These are phyloP conservation scores for Ensete ventricosum DNA, from an alignment of 176 grass and related monocot genomes.

Conservation along the genomic window DNA sequence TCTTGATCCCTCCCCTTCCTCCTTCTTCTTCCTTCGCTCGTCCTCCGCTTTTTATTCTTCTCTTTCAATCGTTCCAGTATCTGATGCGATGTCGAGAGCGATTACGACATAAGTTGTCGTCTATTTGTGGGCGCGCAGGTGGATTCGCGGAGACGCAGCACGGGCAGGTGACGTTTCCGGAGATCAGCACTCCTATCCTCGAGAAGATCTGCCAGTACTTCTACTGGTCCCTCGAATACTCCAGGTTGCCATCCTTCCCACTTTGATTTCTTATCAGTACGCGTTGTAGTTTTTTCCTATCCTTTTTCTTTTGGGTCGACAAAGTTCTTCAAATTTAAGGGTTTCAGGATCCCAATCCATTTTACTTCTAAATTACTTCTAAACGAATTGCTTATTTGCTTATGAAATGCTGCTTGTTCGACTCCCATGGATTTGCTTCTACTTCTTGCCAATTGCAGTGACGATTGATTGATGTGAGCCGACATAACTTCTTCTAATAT, in stretches of 20 bases:
- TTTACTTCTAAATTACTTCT: neutral
- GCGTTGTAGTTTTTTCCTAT: neutral
- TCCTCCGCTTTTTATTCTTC: no score
- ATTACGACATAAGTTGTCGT: neutral
- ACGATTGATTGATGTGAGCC: no score
- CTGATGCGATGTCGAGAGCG: neutral
- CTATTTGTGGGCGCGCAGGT: constrained; percentile 15
- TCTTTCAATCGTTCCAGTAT: neutral
- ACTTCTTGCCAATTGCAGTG: neutral
- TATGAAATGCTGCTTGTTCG: neutral
- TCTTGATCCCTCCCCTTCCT: neutral
- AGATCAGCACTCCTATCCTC: constrained; percentile 65
- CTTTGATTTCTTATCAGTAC: neutral
- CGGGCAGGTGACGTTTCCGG: constrained; percentile 83
- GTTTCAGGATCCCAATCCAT: neutral
- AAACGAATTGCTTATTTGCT: neutral
- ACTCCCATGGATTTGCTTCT: neutral
- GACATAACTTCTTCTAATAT: no score
- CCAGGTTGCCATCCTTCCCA: constrained; percentile 31
- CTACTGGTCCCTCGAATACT: constrained; percentile 89
- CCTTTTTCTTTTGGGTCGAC: neutral
- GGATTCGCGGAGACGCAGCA: constrained; percentile 66
- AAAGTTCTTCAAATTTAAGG: neutral
- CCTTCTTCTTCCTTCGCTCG: neutral
- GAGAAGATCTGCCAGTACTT: constrained; percentile 71